Percentiles rank a stretch among this genome's conserved stretches.
phyloP scores from a whole-genome alignment of 2,329 filamentous ascomycete species.

The Exophiala aquamarina region DNA sequence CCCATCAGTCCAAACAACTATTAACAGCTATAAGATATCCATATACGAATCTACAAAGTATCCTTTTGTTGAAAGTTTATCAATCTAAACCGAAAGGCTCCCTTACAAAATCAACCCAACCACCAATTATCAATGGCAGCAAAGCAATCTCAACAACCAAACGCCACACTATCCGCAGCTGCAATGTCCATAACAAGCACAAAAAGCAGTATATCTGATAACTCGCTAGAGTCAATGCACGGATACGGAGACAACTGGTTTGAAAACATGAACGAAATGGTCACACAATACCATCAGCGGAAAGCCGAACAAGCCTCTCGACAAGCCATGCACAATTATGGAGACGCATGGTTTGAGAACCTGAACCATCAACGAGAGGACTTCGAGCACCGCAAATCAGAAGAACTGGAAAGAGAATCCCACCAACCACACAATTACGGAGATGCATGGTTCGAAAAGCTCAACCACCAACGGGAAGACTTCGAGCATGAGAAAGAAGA shows the following conservation, averaged over 20 bases:
- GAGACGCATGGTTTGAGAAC: conserved; percentile 12
- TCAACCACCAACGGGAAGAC: conserved; percentile 14
- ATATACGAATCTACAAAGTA: too few species aligned
- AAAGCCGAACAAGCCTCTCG: conserved; percentile 1
- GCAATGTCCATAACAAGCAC: too few species aligned
- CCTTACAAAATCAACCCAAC: too few species aligned
- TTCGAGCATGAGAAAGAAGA: conserved; percentile 5
- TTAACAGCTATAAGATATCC: too few species aligned
- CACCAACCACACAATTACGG: conserved; percentile 9
- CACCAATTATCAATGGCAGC: too few species aligned
- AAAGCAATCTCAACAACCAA: too few species aligned
- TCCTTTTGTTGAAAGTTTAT: too few species aligned
- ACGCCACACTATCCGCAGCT: too few species aligned
- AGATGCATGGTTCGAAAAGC: conserved; percentile 10
- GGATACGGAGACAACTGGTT: conserved; percentile 20
- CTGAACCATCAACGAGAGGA: conserved; percentile 14
- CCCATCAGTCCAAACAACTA: too few species aligned
- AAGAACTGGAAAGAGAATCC: neutral
- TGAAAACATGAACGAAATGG: conserved; percentile 14
- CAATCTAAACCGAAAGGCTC: too few species aligned
- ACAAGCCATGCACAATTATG: conserved; percentile 15
- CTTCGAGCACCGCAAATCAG: conserved; percentile 3
- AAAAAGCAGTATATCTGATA: conserved; percentile 4
- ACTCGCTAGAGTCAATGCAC: conserved; percentile 10
- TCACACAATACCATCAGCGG: conserved; percentile 7